Conservation (phyloP, 2,329 filamentous ascomycete genomes). For the Ustulina deusta region DNA sequence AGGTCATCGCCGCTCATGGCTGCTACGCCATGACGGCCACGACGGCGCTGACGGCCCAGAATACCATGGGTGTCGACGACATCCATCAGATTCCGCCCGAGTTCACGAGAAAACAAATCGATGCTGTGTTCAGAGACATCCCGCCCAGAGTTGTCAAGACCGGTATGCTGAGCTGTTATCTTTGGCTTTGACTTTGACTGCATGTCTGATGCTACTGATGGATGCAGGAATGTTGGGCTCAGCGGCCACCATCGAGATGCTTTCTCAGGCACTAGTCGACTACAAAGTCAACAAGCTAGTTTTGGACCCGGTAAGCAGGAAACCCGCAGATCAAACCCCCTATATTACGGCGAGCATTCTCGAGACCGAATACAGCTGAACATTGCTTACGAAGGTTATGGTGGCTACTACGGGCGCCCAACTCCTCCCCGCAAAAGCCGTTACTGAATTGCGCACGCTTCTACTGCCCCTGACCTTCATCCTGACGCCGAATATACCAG, state of each 20-base stretch:
- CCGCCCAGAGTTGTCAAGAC: conserved; percentile 92
- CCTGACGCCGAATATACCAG: conserved; percentile 41
- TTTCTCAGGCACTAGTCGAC: conserved; percentile 72
- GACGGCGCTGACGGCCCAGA: conserved; percentile 94
- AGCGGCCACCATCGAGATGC: conserved; percentile 73
- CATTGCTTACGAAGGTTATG: conserved; percentile 76
- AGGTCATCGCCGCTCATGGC: conserved; percentile 89
- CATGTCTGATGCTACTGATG: background rate
- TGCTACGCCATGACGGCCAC: conserved; percentile 98
- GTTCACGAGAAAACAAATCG: conserved; percentile 87
- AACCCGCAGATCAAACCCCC: background rate
- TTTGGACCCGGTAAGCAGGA: conserved; percentile 75
- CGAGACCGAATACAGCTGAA: background rate
- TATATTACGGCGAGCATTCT: background rate
- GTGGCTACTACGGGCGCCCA: conserved; percentile 82
- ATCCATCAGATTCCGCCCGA: conserved; percentile 82
- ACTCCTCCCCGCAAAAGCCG: conserved; percentile 74
- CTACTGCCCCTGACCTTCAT: conserved; percentile 73
- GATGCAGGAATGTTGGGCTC: conserved; percentile 83
- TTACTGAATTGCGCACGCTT: conserved; percentile 67
- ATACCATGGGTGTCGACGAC: conserved; percentile 84
- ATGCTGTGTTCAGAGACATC: conserved; percentile 85
- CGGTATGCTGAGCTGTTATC: conserved; percentile 64
- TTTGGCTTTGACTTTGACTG: background rate
- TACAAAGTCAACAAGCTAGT: conserved; percentile 71